Evolutionary conservation across 106 monocot genomes (phyloP).

Genomic region (Acanthochlamys bracteata): DNA sequence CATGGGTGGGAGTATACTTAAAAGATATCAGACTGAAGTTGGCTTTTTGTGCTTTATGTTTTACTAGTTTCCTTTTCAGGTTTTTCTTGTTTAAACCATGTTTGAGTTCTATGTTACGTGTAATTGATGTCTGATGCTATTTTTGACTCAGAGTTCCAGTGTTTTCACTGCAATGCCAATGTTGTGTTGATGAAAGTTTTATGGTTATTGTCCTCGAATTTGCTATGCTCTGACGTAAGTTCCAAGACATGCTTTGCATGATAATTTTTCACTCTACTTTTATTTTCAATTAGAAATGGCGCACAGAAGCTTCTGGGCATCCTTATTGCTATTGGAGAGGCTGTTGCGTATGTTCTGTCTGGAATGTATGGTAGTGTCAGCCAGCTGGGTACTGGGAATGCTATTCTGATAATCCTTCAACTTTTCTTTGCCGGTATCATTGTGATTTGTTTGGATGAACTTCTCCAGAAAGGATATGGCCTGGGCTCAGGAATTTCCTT

Average conservation of each 20-base stretch:
- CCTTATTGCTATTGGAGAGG: slow-evolving; percentile 54
- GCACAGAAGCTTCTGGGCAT: slow-evolving; percentile 62
- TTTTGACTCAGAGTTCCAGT: too few relatives aligned
- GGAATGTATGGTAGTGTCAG: slow-evolving; percentile 53
- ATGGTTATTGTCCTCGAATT: too few relatives aligned
- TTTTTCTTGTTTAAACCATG: too few relatives aligned
- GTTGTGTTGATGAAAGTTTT: too few relatives aligned
- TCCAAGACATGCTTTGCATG: neutral
- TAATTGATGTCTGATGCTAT: too few relatives aligned
- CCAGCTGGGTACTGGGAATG: slow-evolving; percentile 30
- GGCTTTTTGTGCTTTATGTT: too few relatives aligned
- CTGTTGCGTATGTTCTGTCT: slow-evolving; percentile 65
- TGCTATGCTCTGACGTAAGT: neutral
- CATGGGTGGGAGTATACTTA: too few relatives aligned
- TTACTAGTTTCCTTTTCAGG: too few relatives aligned
- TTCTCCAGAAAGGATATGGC: slow-evolving; percentile 68
- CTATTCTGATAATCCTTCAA: slow-evolving; percentile 29
- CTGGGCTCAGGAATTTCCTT: slow-evolving; percentile 33
- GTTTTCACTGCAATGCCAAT: too few relatives aligned
- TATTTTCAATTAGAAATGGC: slow-evolving; percentile 35
- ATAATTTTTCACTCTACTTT: neutral
- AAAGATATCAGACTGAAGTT: too few relatives aligned
- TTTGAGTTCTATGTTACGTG: too few relatives aligned
- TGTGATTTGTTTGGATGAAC: slow-evolving; percentile 63
- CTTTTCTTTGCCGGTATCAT: slow-evolving; percentile 68